Evolutionary conservation across 345 rosid species (phyloP), one percentile per base, ranked within the genome.

Genomic region (Brassica incana): DNA sequence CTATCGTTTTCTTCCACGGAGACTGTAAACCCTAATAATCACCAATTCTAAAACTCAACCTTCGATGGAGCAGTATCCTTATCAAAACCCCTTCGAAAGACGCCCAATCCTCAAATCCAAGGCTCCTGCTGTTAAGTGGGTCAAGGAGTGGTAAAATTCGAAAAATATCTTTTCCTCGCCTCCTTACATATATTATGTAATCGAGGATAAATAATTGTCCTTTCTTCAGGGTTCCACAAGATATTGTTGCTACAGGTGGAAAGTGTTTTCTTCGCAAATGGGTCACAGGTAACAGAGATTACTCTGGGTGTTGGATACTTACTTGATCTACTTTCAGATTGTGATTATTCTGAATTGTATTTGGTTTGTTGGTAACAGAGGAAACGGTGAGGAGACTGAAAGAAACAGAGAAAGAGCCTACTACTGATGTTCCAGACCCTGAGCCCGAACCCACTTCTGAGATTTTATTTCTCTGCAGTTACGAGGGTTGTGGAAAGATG

Each of bases 381-480:
- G 87, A 82, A 45, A 88, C 88, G 8, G 81, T 88, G 83, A 89
- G 80, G 78, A 93, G 86, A 67, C 80, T 90, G 83, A 85, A 85
- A 75, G 98, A 91, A 69, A 89, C 83, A 71, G 91, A 81, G 60
- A 90, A 86, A 74, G 95, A 91, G 81, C 85, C 91, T n/a, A n/a
- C 58, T 5, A 52, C 58, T 5, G 88, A 84, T 71, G 87, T 83
- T 32, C 90, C 91, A 0, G 95, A 93, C 76, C 93, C 93, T 50
- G 97, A 93, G 69, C 98, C 97, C 23, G 99, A 95, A 83, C 97
- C 98, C 16, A 93, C 97, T 0, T 88, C 95, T 0, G 99, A 95
- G 85, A 96, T 95, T 85, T 92, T 93, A 9, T 95, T 95, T 83
- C 97, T 93, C 4, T 95, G 99, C 86, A 93, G 98, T 86, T 93